A percentile compares a stretch with the other conserved stretches of the same genome.
Conservation (phyloP, 2,329 filamentous ascomycete genomes). For the Apiospora koreana region DNA sequence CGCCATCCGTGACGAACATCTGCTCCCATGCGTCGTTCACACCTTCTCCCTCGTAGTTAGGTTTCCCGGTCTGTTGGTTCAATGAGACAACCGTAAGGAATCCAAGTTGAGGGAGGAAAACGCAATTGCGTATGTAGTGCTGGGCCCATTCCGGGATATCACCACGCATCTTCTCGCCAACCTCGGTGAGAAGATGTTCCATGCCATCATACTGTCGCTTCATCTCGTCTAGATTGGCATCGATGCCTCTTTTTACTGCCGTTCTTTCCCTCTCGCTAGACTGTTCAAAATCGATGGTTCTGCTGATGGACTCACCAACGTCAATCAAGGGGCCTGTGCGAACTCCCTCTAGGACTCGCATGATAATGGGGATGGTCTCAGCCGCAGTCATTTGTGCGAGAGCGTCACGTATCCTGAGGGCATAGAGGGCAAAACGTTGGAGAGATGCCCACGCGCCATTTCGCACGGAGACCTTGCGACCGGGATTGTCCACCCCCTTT, state of each 20-base stretch:
- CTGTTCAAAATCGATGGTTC: constrained; percentile 78
- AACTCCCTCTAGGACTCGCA: constrained; percentile 62
- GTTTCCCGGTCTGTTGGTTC: constrained; percentile 57
- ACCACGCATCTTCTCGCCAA: constrained; percentile 63
- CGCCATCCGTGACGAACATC: constrained; percentile 71
- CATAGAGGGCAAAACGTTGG: constrained; percentile 68
- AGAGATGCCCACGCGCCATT: constrained; percentile 75
- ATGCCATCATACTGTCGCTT: constrained; percentile 80
- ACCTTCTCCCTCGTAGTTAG: constrained; percentile 64
- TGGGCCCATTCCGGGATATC: constrained; percentile 62
- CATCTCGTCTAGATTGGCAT: constrained; percentile 73
- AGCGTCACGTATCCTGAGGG: constrained; percentile 68
- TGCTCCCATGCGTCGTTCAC: constrained; percentile 69
- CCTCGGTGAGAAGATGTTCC: constrained; percentile 68
- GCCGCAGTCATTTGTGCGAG: constrained; percentile 58
- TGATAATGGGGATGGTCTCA: constrained; percentile 51
- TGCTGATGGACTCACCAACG: constrained; percentile 70
- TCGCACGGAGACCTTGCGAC: constrained; percentile 53
- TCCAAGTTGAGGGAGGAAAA: constrained; percentile 89
- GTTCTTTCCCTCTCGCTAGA: constrained; percentile 72
- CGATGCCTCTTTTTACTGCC: constrained; percentile 71
- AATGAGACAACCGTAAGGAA: constrained; percentile 78
- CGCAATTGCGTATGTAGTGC: constrained; percentile 67
- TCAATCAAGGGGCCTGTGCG: constrained; percentile 59
- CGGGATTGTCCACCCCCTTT: constrained; percentile 69